These are phyloP conservation scores for Trichophyton equinum DNA, from an alignment of 2,329 filamentous ascomycete species.

Conservation along the genomic window DNA sequence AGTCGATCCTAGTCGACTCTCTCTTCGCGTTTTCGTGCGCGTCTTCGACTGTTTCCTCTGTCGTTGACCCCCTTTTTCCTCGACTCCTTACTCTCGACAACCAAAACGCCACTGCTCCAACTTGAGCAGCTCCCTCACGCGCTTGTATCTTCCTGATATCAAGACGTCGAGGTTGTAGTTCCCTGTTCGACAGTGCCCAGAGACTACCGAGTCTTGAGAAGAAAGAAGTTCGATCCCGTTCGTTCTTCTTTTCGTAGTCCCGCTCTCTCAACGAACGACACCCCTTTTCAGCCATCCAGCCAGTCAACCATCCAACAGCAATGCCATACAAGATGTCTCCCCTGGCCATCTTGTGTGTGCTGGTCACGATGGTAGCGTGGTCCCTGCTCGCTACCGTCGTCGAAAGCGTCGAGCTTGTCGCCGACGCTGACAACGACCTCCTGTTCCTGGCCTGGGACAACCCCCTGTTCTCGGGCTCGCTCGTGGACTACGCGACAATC, in stretches of 20 bases:
- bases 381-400: neutral
- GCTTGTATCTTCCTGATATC: neutral
- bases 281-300: neutral
- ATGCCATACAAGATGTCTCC: neutral
- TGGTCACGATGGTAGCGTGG: neutral
- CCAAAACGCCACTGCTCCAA: neutral
- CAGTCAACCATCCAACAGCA: neutral
- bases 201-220: neutral
- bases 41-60: neutral
- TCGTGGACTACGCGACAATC: slow-evolving; percentile 7
- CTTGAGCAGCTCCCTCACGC: neutral
- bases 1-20: neutral
- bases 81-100: neutral
- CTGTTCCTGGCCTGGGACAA: slow-evolving; percentile 2
- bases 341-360: neutral
- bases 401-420: neutral
- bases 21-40: neutral
- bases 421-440: neutral
- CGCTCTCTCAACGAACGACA: neutral
- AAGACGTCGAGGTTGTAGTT: neutral
- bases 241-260: neutral
- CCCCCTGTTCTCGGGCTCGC: neutral
- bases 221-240: neutral
- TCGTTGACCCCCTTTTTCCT: neutral
- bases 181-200: neutral